Evolutionary conservation across 208 protist genomes (phyloP).

Genomic region (Trypanosomatidae sp.): DNA sequence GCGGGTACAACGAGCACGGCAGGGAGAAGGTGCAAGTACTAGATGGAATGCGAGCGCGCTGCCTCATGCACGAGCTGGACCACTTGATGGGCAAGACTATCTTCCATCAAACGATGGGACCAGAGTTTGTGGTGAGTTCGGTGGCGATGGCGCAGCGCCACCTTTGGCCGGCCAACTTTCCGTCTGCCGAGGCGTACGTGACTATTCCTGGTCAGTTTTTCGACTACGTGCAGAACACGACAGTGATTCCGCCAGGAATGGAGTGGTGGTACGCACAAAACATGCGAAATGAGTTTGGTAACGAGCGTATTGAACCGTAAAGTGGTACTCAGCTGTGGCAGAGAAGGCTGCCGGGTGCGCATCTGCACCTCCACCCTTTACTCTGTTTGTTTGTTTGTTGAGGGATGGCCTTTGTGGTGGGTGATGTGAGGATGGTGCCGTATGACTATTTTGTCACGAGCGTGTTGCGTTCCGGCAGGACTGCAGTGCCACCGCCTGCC

Average conservation of each 20-base stretch:
- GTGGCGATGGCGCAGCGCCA: conserved; percentile 77
- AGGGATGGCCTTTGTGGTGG: neutral
- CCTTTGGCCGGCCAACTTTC: conserved; percentile 85
- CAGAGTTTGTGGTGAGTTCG: conserved; percentile 82
- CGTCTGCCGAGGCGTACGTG: conserved; percentile 82
- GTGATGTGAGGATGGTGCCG: neutral
- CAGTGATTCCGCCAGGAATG: conserved; percentile 71
- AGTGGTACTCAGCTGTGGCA: neutral
- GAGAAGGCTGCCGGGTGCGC: neutral
- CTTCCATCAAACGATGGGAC: conserved; percentile 66
- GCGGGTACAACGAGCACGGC: conserved; percentile 70
- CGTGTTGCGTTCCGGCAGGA: neutral
- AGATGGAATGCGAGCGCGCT: conserved; percentile 80
- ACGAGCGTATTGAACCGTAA: conserved; percentile 36
- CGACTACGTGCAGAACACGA: conserved; percentile 82
- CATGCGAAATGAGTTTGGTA: conserved; percentile 52
- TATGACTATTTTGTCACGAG: neutral
- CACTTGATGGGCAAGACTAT: conserved; percentile 85
- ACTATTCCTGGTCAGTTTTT: conserved; percentile 80
- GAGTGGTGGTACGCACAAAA: conserved; percentile 79
- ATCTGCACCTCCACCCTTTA: neutral
- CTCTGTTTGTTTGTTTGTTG: neutral
- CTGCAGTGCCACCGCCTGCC: neutral
- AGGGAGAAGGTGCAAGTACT: conserved; percentile 75
- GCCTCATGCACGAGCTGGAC: conserved; percentile 91